Conservation (phyloP, 495 filamentous ascomycete genomes). For the Coniosporium apollinis region DNA sequence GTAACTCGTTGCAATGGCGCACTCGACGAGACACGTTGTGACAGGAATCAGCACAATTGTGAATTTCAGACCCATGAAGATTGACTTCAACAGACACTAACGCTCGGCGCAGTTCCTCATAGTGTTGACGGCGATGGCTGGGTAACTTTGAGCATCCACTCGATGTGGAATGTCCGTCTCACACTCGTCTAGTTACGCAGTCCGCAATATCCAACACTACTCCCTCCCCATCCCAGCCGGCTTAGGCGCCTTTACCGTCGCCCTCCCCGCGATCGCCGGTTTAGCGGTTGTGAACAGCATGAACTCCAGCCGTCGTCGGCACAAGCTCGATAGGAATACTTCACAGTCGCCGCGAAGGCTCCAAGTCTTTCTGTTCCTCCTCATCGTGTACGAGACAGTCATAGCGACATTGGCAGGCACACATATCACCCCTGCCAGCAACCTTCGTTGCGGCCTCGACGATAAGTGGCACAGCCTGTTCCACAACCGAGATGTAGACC, state of each 20-base stretch:
- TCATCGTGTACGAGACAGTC: conserved; percentile 24
- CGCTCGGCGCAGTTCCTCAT: no score
- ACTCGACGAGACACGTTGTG: no score
- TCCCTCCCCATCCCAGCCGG: conserved; percentile 33
- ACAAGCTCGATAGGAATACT: no score
- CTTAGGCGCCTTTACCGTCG: conserved; percentile 31
- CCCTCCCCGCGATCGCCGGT: conserved; percentile 34
- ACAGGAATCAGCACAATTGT: no score
- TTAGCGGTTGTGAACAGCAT: conserved; percentile 30
- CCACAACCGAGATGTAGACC: conserved; percentile 26
- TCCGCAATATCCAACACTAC: conserved; percentile 28
- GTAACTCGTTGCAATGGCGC: no score
- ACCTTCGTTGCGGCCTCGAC: conserved; percentile 35
- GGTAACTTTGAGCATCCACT: no score
- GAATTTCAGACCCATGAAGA: no score
- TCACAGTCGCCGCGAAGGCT: conserved; percentile 19
- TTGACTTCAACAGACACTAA: no score
- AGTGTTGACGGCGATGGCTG: no score
- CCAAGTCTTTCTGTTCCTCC: conserved; percentile 29
- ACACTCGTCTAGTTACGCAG: conserved; percentile 38
- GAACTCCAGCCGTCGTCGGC: conserved; percentile 20
- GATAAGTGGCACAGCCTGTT: conserved; percentile 37
- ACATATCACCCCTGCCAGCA: conserved; percentile 30
- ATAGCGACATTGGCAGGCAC: conserved; percentile 40
- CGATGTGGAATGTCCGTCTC: no score